phyloP scores from a whole-genome alignment of 2,329 filamentous ascomycete genomes.

The Fusarium sp. region DNA sequence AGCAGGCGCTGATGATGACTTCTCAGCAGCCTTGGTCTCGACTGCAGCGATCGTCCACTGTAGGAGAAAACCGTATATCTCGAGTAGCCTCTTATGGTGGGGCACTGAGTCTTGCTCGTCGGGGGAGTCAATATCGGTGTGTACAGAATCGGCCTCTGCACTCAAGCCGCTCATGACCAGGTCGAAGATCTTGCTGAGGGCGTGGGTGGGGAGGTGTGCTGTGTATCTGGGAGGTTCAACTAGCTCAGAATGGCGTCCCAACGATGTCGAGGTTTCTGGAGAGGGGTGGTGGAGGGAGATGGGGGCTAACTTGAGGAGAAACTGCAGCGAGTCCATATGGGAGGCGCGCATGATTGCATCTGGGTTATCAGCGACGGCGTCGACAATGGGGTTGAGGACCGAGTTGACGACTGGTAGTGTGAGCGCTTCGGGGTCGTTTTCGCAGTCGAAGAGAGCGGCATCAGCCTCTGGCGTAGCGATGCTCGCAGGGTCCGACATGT shows the following conservation, averaged over 20 bases:
- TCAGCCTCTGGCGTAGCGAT: constrained; percentile 90
- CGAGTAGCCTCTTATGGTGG: constrained; percentile 90
- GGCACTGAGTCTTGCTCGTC: constrained; percentile 90
- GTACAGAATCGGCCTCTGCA: constrained; percentile 84
- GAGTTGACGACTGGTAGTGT: constrained; percentile 82
- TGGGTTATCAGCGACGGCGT: constrained; percentile 90
- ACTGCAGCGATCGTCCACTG: constrained; percentile 97
- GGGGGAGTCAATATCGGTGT: constrained; percentile 83
- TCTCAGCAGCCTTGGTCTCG: constrained; percentile 92
- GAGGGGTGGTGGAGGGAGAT: constrained; percentile 54
- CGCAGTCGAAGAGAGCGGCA: constrained; percentile 85
- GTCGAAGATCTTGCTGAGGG: constrained; percentile 92
- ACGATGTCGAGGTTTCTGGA: constrained; percentile 32
- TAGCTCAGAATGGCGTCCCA: constrained; percentile 53
- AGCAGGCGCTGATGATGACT: constrained; percentile 75
- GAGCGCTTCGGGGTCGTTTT: constrained; percentile 87
- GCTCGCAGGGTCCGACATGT: constrained; percentile 89
- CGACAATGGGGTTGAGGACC: constrained; percentile 90
- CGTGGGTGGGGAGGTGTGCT: constrained; percentile 79
- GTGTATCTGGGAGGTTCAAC: constrained; percentile 79
- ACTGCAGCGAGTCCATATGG: constrained; percentile 92
- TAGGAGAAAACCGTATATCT: constrained; percentile 92
- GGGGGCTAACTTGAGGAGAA: constrained; percentile 91
- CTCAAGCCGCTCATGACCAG: constrained; percentile 87
- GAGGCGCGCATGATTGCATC: constrained; percentile 84